Evolutionary conservation across 257 asterid species (phyloP).

Genomic region (Jaltomata sinuosa): DNA sequence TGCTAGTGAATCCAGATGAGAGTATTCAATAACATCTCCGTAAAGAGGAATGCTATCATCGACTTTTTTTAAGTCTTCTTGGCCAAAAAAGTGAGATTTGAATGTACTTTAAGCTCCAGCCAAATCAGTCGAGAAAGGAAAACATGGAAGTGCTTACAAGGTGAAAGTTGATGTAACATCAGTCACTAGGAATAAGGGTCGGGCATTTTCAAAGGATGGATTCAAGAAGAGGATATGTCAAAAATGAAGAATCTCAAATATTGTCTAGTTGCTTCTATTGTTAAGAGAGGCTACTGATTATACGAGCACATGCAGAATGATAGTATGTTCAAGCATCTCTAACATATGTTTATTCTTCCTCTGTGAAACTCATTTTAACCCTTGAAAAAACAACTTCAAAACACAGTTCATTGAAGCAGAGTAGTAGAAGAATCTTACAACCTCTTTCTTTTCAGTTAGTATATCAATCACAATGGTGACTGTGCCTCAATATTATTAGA

Average conservation of each 20-base stretch:
- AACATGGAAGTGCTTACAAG: background rate
- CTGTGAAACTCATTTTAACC: background rate
- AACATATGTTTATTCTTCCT: background rate
- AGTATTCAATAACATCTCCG: background rate
- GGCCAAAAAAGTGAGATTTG: constrained; percentile 29
- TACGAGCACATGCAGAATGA: background rate
- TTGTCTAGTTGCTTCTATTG: constrained; percentile 42
- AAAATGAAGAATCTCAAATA: constrained; percentile 18
- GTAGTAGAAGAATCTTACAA: background rate
- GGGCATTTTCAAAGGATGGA: background rate
- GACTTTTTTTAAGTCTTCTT: constrained; percentile 27
- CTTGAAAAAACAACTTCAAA: background rate
- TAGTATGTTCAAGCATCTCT: background rate
- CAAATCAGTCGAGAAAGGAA: background rate
- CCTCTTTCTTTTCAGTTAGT: background rate
- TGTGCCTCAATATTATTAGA: background rate
- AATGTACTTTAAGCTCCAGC: constrained; percentile 19
- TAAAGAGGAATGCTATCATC: constrained; percentile 33
- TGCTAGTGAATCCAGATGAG: background rate
- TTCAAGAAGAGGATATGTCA: constrained; percentile 47
- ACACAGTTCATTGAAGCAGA: background rate
- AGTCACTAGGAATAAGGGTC: constrained; percentile 49
- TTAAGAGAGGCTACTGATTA: background rate
- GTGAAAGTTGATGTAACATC: constrained; percentile 6
- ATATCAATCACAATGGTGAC: background rate